Base-by-base conservation (phyloP, 371 early-diverging fungal genomes). In the Saksenaea vasiformis region DNA sequence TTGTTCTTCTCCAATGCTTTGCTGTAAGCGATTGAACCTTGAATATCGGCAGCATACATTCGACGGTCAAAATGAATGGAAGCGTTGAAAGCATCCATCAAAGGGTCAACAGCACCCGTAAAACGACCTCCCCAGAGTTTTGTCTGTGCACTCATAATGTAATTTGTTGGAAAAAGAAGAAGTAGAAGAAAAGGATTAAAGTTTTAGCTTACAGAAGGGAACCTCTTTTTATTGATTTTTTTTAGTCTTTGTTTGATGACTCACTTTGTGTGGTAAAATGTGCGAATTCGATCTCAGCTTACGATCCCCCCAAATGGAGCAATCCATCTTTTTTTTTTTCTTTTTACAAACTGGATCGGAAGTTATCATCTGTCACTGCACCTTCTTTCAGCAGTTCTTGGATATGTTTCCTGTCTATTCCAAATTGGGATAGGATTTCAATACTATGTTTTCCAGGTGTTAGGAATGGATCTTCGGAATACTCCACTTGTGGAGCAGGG, bases 21-120 rank as follows among this genome's bases (percentile, higher is more conserved):
- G 68, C 94, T 93, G 75, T 97, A 97, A 5, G 95, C 95, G 68
- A 90, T 88, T 8, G 96, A 96, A 1, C 95, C 98, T 28, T 76
- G 70, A 65, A 94, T 84, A 71, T 98, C 98, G 24, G 91, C 96
- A 36, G 85, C 85, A 77, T 90, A 92, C 91, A 98, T 91, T 24
- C 93, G 93, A 31, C 88, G 87, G 74, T 98, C 98, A 78, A 95
- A 97, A 66, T 87, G 81, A 65, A 98, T 91, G 15, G 96, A 96
- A 61, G 91, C 94, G 74, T 98, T 98, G 81, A 98, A 96, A 43
- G 86, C 89, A 61, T 95, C 93, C 98, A 98, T 98, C 17, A 96
- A 75, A 19, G 98, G 97, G 74, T 98, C 97, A 47, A 90, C 94
- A 60, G 87, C 91, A 61, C 95, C 97, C 9, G 90, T 83, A 78